Base-by-base conservation (phyloP, 179 eudicot genomes). In the Amaranthus tricolor region DNA sequence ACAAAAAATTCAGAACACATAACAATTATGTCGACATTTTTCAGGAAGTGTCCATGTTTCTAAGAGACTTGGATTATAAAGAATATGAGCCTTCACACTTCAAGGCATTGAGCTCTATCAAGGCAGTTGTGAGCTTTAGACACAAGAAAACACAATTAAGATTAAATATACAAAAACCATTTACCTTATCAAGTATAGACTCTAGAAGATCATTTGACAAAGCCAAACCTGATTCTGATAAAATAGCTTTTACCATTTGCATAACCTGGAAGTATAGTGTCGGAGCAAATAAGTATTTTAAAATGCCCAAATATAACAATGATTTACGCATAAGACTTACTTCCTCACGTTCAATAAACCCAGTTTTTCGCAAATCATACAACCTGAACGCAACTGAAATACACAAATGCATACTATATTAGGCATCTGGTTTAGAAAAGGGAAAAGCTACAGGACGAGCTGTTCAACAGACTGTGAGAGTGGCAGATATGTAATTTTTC, bases 341-440 rank as follows among this genome's bases (percentile, higher is more conserved):
- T 93, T 95, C 98, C 80, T 95, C 96, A 7, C 99, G 89, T 80
- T 95, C 98, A 55, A 95, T 95, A 78, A 80, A 95, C 20, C 97
- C 98, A 50, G 96, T 89, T 76, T 93, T 91, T 78, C 96, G 83
- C 82, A 95, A 72, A 83, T 93, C 97, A 81, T 95, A 95, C 70
- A 95, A 88, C 87, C 91, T 89, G 74, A 95, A 95, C 52, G 91
- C 90, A 86, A 90, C 97, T 93, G 96, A 82, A 88, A 74, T 61
- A 79, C 48, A 65, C 50, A 62, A 63, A 61, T 45, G 77, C 7
- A 58, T 50, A 47, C 24, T 40, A 16, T 11, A 60, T 19, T 74
- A 63, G 52, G 24, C 9, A 73, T 31, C 52, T 52, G 40, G 62
- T 57, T 20, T 48, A 49, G 16, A 43, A 53, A 58, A 45, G 40